Conservation (phyloP, 495 filamentous ascomycete genomes). For the Hypoxylon rickii region DNA sequence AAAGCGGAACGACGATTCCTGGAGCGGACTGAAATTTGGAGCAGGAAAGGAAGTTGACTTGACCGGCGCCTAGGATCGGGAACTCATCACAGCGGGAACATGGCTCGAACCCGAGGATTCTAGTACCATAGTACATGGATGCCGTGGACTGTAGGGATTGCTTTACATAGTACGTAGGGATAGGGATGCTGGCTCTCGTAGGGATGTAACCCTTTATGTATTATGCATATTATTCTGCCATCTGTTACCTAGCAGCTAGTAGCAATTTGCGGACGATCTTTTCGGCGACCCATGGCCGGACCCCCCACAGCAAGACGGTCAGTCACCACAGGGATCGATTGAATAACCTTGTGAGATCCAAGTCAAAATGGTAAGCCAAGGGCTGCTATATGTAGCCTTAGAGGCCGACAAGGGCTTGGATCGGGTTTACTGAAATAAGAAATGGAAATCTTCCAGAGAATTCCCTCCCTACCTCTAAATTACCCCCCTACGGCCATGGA, state of each 20-base stretch:
- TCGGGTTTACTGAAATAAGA: conserved; percentile 31
- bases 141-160: conserved; percentile 18
- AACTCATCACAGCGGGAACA: conserved; percentile 26
- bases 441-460: conserved; percentile 36
- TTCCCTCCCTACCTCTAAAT: too few species aligned
- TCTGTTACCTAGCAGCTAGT: conserved; percentile 13
- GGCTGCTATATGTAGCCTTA: conserved; percentile 11
- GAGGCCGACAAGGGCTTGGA: conserved; percentile 16
- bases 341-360: conserved; percentile 35
- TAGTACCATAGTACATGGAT: neutral
- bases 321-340: conserved; percentile 27
- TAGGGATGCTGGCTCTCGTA: conserved; percentile 1
- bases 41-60: conserved; percentile 17
- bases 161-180: too few species aligned
- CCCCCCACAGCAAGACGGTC: conserved; percentile 24
- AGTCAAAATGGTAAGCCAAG: conserved; percentile 25
- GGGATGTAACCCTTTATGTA: conserved; percentile 24
- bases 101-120: conserved; percentile 21
- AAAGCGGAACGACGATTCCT: conserved; percentile 18
- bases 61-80: conserved; percentile 28
- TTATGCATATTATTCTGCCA: neutral
- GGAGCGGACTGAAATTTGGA: conserved; percentile 24
- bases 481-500: too few species aligned
- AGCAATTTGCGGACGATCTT: conserved; percentile 31
- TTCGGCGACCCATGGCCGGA: conserved; percentile 9